Evolutionary conservation across 2,329 filamentous ascomycete species (phyloP).

Genomic region (Cordyceps farinosa): DNA sequence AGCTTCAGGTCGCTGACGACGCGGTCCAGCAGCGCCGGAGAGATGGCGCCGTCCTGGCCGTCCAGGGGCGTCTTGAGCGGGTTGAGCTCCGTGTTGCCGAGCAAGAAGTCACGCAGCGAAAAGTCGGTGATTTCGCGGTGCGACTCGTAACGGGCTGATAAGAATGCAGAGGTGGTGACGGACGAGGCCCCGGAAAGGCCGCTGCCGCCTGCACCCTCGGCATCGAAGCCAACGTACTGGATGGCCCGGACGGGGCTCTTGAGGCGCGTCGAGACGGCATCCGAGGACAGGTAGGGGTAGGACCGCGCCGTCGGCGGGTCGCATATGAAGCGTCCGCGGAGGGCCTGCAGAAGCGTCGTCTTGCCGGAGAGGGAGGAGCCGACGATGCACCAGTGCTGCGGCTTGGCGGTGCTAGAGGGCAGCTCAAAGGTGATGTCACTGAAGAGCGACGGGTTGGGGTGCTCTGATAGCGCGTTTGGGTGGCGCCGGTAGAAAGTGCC

Average conservation of each 20-base stretch:
- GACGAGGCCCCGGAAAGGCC: slow-evolving; percentile 47
- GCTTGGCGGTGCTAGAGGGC: slow-evolving; percentile 48
- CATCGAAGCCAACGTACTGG: slow-evolving; percentile 86
- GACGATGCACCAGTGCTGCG: slow-evolving; percentile 77
- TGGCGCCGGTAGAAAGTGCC: slow-evolving; percentile 81
- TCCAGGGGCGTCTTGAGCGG: slow-evolving; percentile 46
- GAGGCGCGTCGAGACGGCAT: slow-evolving; percentile 53
- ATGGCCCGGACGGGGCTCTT: slow-evolving; percentile 65
- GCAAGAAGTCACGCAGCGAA: slow-evolving; percentile 74
- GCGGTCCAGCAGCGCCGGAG: slow-evolving; percentile 50
- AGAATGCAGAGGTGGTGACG: slow-evolving; percentile 69
- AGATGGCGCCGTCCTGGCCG: slow-evolving; percentile 46
- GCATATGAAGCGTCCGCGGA: slow-evolving; percentile 72
- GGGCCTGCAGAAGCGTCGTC: slow-evolving; percentile 75
- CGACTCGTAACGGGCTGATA: slow-evolving; percentile 89
- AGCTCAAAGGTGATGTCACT: slow-evolving; percentile 66
- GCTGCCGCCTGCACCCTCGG: slow-evolving; percentile 52
- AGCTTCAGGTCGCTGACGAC: slow-evolving; percentile 70
- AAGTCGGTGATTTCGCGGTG: slow-evolving; percentile 84
- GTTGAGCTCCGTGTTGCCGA: slow-evolving; percentile 80
- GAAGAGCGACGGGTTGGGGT: slow-evolving; percentile 71
- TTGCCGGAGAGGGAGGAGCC: slow-evolving; percentile 75
- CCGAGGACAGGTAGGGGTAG: slow-evolving; percentile 72
- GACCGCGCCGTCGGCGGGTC: slow-evolving; percentile 71
- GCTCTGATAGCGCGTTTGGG: slow-evolving; percentile 49